Evolutionary conservation across 805 yeast genomes (phyloP), one percentile per base, ranked within the genome.

Genomic region (Wickerhamiella azymoides): DNA sequence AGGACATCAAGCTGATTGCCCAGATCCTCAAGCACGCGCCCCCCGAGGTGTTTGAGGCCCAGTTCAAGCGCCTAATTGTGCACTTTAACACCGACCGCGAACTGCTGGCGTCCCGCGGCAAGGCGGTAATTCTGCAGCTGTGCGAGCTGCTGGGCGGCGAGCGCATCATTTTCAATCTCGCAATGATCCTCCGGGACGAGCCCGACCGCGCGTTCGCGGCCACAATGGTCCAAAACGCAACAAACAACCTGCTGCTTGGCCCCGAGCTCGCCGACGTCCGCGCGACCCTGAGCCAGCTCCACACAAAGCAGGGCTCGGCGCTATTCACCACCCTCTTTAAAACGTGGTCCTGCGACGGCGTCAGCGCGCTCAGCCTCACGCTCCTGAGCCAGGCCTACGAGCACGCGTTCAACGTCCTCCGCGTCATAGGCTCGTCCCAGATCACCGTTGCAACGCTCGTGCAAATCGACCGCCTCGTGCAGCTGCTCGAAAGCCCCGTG

Each of bases 321-420:
- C 68, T 88, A 36, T 92, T 92, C 59, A 72, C 81, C 24, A 67
- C 79, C 0, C 66, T 92, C 46, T 92, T 89, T 64, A 78, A 76
- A 56, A 78, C 93, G 48, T 92, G 98, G 98, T 79, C 94, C 52
- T 80, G 80, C 50, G 89, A 85, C 58, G 79, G 95, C 0, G 86
- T 93, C 1, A 88, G 96, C 4, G 83, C 88, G 0, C 66, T 92
- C 36, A 79, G 94, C 1, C 69, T 92, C 17, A 86, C 96, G 55
- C 67, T 92, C 33, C 66, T 89, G 11, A 82, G 96, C 0, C 88
- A 88, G 46, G 83, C 84, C 46, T 89, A 92, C 60, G 92, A 85
- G 57, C 70, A 88, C 49, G 92, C 95, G 0, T 89, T 77, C 58
- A 68, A 77, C n/a, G 81, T 89, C 1, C 72, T 92, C 30, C 80